These are phyloP conservation scores for Tripterygium wilfordii DNA, from an alignment of 177 flowering plant species.

Conservation along the genomic window DNA sequence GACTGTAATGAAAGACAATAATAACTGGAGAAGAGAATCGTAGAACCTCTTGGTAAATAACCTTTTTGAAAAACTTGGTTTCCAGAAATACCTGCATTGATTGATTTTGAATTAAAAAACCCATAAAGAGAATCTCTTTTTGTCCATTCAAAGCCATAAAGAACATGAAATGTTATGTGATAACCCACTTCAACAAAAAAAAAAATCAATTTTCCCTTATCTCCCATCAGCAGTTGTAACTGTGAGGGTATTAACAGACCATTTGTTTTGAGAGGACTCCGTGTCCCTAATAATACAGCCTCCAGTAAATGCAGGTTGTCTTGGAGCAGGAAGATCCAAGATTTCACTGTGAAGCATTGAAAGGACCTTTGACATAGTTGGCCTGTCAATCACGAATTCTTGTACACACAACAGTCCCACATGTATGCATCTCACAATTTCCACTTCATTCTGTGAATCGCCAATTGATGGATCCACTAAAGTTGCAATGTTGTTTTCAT, in stretches of 20 bases:
- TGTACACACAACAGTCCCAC: constrained; percentile 35
- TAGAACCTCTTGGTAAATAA: no score
- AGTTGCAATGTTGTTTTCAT: constrained; percentile 11
- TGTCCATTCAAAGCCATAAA: no score
- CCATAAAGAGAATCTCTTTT: no score
- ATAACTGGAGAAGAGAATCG: no score
- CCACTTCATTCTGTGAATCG: not conserved
- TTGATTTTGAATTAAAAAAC: no score
- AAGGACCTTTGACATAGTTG: constrained; percentile 9
- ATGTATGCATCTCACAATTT: constrained; percentile 22
- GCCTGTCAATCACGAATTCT: constrained; percentile 20
- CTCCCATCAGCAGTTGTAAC: not conserved
- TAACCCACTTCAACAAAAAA: no score
- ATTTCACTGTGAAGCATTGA: constrained; percentile 13
- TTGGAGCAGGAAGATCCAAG: constrained; percentile 7
- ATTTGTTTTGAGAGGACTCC: not conserved
- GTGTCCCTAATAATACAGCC: not conserved
- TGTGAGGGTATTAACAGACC: not conserved
- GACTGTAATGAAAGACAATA: no score
- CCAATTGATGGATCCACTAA: constrained; percentile 14
- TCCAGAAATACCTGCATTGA: no score
- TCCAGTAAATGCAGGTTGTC: constrained; percentile 12
- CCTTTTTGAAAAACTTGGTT: no score
- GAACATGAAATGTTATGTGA: no score
- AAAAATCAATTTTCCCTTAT: not conserved